Percentiles rank a stretch among this genome's conserved stretches.
phyloP scores from a whole-genome alignment of 805 yeast species.

The Starmera dryadoides region DNA sequence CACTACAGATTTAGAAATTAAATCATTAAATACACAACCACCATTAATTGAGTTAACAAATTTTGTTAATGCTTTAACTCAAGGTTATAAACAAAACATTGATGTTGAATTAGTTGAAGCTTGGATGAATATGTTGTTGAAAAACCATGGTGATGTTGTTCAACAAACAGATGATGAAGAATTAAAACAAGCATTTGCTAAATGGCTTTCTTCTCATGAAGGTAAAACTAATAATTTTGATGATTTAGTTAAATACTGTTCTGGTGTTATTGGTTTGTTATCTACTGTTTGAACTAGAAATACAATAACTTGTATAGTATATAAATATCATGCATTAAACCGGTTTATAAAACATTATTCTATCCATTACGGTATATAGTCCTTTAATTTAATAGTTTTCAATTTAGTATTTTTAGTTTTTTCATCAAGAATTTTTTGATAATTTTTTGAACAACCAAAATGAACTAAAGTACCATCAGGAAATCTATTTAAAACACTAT shows the following conservation, averaged over 20 bases:
- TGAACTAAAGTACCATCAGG: conserved; percentile 21
- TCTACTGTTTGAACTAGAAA: conserved; percentile 14
- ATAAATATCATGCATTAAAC: not conserved
- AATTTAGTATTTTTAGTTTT: conserved; percentile 3
- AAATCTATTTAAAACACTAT: conserved; percentile 43
- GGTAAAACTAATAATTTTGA: conserved; percentile 46
- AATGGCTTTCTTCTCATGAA: conserved; percentile 40
- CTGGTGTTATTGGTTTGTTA: conserved; percentile 68
- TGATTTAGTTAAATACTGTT: conserved; percentile 65
- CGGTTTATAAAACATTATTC: not conserved
- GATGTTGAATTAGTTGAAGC: conserved; percentile 81
- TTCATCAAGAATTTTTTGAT: not conserved
- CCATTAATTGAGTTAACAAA: conserved; percentile 60
- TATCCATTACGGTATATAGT: conserved; percentile 5
- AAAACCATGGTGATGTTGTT: conserved; percentile 78
- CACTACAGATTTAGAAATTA: conserved; percentile 75
- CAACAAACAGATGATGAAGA: conserved; percentile 30
- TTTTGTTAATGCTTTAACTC: conserved; percentile 61
- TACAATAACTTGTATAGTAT: not conserved
- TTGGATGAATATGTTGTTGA: conserved; percentile 64
- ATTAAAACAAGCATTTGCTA: conserved; percentile 38
- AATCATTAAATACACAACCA: conserved; percentile 60
- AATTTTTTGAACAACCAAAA: conserved; percentile 13
- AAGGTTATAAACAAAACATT: conserved; percentile 45
- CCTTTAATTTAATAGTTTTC: conserved; percentile 9